Conservation (phyloP, 306 rosid species). For the Gillenia trifoliata region DNA sequence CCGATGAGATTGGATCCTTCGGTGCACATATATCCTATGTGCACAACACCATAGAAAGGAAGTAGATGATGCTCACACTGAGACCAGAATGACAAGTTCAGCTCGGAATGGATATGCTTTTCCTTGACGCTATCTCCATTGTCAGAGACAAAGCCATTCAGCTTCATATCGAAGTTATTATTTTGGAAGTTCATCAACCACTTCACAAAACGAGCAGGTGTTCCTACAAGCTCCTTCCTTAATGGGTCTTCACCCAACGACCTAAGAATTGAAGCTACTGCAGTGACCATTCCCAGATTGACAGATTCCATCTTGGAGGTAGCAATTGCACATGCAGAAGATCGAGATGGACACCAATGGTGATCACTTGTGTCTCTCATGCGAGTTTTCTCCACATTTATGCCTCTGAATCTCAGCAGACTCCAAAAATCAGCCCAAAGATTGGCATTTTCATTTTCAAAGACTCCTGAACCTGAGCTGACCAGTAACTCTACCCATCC, state of each 20-base stretch:
- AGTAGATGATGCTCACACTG: slow-evolving; percentile 96
- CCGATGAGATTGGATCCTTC: slow-evolving; percentile 49
- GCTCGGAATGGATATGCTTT: slow-evolving; percentile 45
- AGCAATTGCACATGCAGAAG: slow-evolving; percentile 33
- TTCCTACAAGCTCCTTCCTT: slow-evolving; percentile 73
- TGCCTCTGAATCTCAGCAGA: slow-evolving; percentile 71
- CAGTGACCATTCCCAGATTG: slow-evolving; percentile 55
- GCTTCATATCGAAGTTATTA: slow-evolving; percentile 59
- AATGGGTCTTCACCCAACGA: slow-evolving; percentile 90
- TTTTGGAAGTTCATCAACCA: slow-evolving; percentile 80
- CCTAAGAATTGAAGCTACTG: slow-evolving; percentile 68
- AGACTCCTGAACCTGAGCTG: slow-evolving; percentile 77
- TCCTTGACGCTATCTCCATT: slow-evolving; percentile 27
- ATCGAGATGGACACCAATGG: slow-evolving; percentile 72
- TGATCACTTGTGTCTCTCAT: slow-evolving; percentile 29
- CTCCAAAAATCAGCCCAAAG: slow-evolving; percentile 65
- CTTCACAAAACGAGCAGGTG: slow-evolving; percentile 70
- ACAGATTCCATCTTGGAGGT: slow-evolving; percentile 35
- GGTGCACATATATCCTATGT: slow-evolving; percentile 54
- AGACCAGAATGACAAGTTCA: slow-evolving; percentile 74
- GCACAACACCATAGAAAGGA: slow-evolving; percentile 92
- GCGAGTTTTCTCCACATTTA: slow-evolving; percentile 29
- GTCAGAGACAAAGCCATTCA: slow-evolving; percentile 44
- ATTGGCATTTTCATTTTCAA: slow-evolving; percentile 50
- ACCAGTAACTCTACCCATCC: slow-evolving; percentile 63